Evolutionary conservation across 495 filamentous ascomycete genomes (phyloP).

Genomic region (Talaromyces liani): DNA sequence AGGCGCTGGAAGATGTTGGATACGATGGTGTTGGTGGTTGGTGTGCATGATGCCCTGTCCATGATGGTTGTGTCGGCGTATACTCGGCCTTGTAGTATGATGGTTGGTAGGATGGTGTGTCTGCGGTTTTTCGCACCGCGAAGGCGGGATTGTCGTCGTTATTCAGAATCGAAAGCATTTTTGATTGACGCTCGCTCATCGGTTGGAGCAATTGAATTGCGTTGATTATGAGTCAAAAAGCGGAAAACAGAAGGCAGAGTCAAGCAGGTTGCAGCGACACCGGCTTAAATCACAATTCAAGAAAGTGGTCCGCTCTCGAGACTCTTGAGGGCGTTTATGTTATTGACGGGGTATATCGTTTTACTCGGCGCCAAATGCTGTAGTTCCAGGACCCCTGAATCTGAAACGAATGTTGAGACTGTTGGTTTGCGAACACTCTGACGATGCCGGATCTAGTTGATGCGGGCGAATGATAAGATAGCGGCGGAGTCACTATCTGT

Average conservation of each 20-base stretch:
- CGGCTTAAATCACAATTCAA: background rate
- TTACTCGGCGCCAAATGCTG: background rate
- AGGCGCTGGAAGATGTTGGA: conserved; percentile 19
- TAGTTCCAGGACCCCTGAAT: background rate
- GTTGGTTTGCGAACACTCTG: background rate
- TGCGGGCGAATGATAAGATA: background rate
- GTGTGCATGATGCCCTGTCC: conserved; percentile 1
- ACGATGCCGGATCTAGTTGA: background rate
- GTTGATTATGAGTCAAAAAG: background rate
- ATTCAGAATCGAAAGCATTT: conserved; percentile 42
- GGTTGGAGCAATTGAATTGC: background rate
- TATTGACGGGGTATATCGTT: background rate
- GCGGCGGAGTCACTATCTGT: background rate
- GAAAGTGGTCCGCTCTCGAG: background rate
- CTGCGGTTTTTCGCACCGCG: conserved; percentile 23
- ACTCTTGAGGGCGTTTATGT: background rate
- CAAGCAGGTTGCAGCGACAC: background rate
- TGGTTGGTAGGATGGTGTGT: background rate
- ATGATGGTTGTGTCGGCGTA: background rate
- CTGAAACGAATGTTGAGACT: conserved; percentile 1
- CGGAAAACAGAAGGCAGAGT: background rate
- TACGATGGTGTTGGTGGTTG: background rate
- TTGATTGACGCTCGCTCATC: conserved; percentile 11
- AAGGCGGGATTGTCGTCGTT: conserved; percentile 44
- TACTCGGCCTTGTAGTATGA: background rate